These are phyloP conservation scores for Porcisia hertigi DNA, from an alignment of 208 protist genomes.

Conservation along the genomic window DNA sequence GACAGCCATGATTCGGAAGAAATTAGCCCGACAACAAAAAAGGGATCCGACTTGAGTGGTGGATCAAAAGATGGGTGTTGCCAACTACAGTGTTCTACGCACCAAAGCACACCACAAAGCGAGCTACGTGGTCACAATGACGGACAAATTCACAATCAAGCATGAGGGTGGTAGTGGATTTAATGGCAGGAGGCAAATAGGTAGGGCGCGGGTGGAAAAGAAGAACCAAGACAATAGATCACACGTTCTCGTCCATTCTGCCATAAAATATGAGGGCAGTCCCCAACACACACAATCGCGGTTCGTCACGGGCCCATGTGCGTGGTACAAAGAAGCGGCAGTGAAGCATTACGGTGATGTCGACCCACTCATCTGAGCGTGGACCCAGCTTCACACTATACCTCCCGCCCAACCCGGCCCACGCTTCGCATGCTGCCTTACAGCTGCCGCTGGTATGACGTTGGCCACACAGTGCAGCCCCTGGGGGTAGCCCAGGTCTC, in stretches of 20 bases:
- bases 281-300: neutral
- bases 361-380: neutral
- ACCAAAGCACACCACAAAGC: neutral
- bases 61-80: neutral
- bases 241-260: neutral
- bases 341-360: neutral
- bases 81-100: neutral
- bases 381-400: neutral
- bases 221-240: neutral
- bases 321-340: neutral
- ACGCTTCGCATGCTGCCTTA: neutral
- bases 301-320: neutral
- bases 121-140: neutral
- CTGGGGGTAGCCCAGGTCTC: neutral
- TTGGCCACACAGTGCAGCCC: neutral
- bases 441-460: neutral
- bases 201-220: no score
- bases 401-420: neutral
- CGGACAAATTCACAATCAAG: neutral
- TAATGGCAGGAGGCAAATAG: no score
- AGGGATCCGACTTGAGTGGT: neutral
- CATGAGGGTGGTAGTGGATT: no score
- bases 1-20: constrained; percentile 49
- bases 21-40: neutral
- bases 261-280: neutral